These are phyloP conservation scores for Knoxdaviesia capensis DNA, from an alignment of 2,329 filamentous ascomycete species.

Conservation along the genomic window DNA sequence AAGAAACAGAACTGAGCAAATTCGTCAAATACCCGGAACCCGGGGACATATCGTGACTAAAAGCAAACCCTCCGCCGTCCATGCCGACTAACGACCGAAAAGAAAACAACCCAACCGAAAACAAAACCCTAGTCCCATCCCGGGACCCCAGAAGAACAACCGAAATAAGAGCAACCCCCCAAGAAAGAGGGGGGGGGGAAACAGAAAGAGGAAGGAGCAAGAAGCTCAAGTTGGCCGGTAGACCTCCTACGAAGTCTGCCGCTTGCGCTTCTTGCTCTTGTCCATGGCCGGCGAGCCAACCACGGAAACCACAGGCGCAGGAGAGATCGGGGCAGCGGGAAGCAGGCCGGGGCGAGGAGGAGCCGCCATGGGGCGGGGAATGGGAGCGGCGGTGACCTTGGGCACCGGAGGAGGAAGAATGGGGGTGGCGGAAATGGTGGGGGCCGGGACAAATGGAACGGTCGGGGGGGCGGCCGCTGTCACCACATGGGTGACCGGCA, in stretches of 20 bases:
- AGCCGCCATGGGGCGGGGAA: slow-evolving; percentile 2
- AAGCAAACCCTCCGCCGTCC: too few relatives aligned
- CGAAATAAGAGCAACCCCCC: neutral
- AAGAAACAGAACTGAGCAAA: neutral
- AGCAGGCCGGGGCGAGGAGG: slow-evolving; percentile 13
- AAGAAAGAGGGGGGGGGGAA: neutral
- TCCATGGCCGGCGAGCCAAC: slow-evolving; percentile 15
- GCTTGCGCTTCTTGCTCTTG: slow-evolving; percentile 43
- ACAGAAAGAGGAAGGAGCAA: neutral
- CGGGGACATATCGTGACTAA: neutral
- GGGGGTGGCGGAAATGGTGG: slow-evolving; percentile 14
- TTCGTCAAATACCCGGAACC: neutral
- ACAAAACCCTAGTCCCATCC: neutral
- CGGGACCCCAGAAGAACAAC: neutral
- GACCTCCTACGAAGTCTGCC: slow-evolving; percentile 15
- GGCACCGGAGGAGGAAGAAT: slow-evolving; percentile 13
- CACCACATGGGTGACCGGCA: slow-evolving; percentile 40
- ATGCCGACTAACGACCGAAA: neutral
- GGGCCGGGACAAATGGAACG: slow-evolving; percentile 4
- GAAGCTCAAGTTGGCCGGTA: neutral
- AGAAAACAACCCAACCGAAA: neutral
- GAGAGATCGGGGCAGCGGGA: slow-evolving; percentile 22
- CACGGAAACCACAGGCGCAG: slow-evolving; percentile 9
- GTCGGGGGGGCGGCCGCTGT: slow-evolving; percentile 16
- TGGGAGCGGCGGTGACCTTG: slow-evolving; percentile 3